Percentiles rank a stretch among this genome's conserved stretches.
Evolutionary conservation across 148 eudicot species (phyloP).

Genomic region (Rhododendron henanense): DNA sequence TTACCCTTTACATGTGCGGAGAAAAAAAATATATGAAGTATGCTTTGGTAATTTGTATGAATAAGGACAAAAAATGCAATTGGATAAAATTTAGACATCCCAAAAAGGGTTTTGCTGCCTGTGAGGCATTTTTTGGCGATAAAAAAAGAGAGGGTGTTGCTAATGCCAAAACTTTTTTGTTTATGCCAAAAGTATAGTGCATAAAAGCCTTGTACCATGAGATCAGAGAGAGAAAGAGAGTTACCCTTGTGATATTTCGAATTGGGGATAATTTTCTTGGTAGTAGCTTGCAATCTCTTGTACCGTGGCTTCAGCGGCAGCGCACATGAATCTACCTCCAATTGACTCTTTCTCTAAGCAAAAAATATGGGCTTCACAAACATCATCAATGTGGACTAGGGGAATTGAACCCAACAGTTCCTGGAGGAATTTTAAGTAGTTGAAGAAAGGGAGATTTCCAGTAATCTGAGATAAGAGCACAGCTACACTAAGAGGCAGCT

Average conservation of each 20-base stretch:
- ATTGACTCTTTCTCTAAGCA: constrained; percentile 38
- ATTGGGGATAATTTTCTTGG: background rate
- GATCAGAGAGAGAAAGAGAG: background rate
- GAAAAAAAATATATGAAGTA: too few species aligned
- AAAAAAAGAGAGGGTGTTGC: too few species aligned
- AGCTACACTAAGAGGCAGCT: background rate
- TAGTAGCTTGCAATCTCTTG: background rate
- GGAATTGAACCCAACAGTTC: constrained; percentile 41
- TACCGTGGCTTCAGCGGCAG: background rate
- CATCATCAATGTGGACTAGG: constrained; percentile 47
- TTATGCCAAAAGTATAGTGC: too few species aligned
- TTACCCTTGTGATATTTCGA: background rate
- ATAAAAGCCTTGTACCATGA: background rate
- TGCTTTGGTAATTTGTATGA: too few species aligned
- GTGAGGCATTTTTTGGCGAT: too few species aligned
- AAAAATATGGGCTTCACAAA: constrained; percentile 9
- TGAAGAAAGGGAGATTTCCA: background rate
- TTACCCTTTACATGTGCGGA: too few species aligned
- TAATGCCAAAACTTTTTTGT: too few species aligned
- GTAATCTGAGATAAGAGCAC: constrained; percentile 18
- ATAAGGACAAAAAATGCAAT: too few species aligned
- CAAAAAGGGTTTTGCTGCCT: too few species aligned
- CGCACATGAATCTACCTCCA: constrained; percentile 37
- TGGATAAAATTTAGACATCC: background rate
- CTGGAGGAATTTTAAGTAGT: constrained; percentile 20